Conservation (phyloP, 2,329 filamentous ascomycete species). For the Clonostachys sp. region DNA sequence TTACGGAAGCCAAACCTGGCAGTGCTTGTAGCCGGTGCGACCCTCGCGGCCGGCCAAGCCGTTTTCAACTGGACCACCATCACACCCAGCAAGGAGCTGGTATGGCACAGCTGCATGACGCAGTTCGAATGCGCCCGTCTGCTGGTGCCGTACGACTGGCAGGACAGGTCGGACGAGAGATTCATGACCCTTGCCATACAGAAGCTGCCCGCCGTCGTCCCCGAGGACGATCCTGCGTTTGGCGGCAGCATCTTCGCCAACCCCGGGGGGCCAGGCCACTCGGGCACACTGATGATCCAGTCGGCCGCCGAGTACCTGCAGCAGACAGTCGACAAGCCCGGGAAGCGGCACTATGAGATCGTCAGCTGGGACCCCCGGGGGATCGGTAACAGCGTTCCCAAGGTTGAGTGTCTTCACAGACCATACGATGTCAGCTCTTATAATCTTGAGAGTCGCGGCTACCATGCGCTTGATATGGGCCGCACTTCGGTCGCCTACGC, state of each 20-base stretch:
- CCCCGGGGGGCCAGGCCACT: conserved; percentile 38
- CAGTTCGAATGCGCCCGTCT: conserved; percentile 34
- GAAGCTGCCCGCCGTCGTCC: conserved; percentile 30
- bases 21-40: no score
- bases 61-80: conserved; percentile 29
- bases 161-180: conserved; percentile 14
- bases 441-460: background rate
- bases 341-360: conserved; percentile 29
- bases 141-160: conserved; percentile 37
- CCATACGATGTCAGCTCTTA: background rate
- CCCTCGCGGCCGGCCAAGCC: background rate
- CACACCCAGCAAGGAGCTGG: conserved; percentile 23
- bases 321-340: conserved; percentile 13
- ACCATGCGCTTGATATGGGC: background rate
- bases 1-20: no score
- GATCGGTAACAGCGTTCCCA: conserved; percentile 26
- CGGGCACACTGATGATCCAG: conserved; percentile 24
- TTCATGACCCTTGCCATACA: conserved; percentile 32
- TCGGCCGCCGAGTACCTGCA: conserved; percentile 18
- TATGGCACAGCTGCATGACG: conserved; percentile 33
- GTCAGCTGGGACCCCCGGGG: conserved; percentile 40
- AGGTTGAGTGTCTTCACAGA: conserved; percentile 28
- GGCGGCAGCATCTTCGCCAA: conserved; percentile 36
- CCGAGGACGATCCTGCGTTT: conserved; percentile 27
- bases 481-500: background rate